Conservation (phyloP, 1,284 basidiomycete species). For the Malassezia caprae region DNA sequence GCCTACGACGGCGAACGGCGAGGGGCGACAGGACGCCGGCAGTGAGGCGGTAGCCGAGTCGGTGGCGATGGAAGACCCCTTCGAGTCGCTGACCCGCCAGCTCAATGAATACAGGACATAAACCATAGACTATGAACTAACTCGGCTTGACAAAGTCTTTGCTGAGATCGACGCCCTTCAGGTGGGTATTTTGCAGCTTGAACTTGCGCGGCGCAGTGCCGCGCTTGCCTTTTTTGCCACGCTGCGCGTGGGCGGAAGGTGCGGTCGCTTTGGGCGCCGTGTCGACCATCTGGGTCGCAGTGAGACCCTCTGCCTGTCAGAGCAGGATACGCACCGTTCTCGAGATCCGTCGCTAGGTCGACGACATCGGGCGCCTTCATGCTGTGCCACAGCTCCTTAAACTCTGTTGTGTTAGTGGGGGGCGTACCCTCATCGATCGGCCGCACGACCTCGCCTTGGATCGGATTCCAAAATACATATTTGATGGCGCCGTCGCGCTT, state of each 20-base stretch:
- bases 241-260: slow-evolving; percentile 21
- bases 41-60: slow-evolving; percentile 28
- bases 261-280: slow-evolving; percentile 20
- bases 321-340: slow-evolving; percentile 54
- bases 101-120: slow-evolving; percentile 10
- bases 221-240: slow-evolving; percentile 26
- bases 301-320: slow-evolving; percentile 26
- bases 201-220: slow-evolving; percentile 41
- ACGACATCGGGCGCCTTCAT: slow-evolving; percentile 73
- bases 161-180: slow-evolving; percentile 68
- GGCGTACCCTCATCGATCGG: slow-evolving; percentile 66
- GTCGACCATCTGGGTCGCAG: slow-evolving; percentile 32
- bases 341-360: slow-evolving; percentile 65
- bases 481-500: slow-evolving; percentile 61
- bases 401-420: slow-evolving; percentile 56
- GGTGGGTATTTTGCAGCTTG: slow-evolving; percentile 75
- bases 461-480: slow-evolving; percentile 84
- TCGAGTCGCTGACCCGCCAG: slow-evolving; percentile 21
- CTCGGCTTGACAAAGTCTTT: slow-evolving; percentile 51
- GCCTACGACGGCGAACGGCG: slow-evolving; percentile 26
- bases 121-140: neutral
- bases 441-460: slow-evolving; percentile 63
- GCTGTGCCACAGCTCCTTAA: slow-evolving; percentile 71
- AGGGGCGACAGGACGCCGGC: slow-evolving; percentile 17
- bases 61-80: slow-evolving; percentile 37